These are phyloP conservation scores for Klebsormidium nitens DNA, from an alignment of 139 green algal species.

Conservation along the genomic window DNA sequence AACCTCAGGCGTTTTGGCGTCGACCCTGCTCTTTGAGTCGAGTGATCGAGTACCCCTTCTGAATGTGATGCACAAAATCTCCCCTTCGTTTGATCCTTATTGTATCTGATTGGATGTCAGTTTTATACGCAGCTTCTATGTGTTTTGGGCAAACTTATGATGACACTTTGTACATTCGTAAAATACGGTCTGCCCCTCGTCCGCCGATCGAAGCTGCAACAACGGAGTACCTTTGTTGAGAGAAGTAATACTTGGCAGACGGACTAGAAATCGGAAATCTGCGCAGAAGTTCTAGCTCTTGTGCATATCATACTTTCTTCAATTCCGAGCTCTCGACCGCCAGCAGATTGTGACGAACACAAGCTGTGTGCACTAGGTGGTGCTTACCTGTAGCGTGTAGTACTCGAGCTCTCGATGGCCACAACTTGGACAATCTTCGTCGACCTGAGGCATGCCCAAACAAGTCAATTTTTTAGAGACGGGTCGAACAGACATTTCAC, in stretches of 20 bases:
- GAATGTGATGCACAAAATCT: no score
- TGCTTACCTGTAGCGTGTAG: slow-evolving; percentile 48
- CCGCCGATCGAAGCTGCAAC: slow-evolving; percentile 47
- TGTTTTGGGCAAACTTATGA: slow-evolving; percentile 48
- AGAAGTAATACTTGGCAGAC: not conserved
- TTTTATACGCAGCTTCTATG: no score
- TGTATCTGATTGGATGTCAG: no score
- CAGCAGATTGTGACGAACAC: no score
- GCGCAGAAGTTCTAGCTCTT: not conserved
- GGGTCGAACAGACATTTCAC: not conserved
- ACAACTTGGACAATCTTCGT: slow-evolving; percentile 53
- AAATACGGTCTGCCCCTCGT: slow-evolving; percentile 59
- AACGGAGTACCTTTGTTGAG: not conserved
- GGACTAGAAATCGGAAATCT: not conserved
- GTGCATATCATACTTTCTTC: not conserved
- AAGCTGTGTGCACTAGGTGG: no score
- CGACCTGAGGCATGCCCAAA: slow-evolving; percentile 25
- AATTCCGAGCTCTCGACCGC: not conserved
- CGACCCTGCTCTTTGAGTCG: no score
- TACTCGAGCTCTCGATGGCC: slow-evolving; percentile 48
- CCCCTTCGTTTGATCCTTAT: no score
- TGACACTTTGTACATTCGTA: slow-evolving; percentile 55
- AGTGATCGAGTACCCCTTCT: no score
- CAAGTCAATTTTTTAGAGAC: not conserved
- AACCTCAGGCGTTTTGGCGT: no score